Evolutionary conservation across 495 filamentous ascomycete genomes (phyloP).

Genomic region (Talaromyces liani): DNA sequence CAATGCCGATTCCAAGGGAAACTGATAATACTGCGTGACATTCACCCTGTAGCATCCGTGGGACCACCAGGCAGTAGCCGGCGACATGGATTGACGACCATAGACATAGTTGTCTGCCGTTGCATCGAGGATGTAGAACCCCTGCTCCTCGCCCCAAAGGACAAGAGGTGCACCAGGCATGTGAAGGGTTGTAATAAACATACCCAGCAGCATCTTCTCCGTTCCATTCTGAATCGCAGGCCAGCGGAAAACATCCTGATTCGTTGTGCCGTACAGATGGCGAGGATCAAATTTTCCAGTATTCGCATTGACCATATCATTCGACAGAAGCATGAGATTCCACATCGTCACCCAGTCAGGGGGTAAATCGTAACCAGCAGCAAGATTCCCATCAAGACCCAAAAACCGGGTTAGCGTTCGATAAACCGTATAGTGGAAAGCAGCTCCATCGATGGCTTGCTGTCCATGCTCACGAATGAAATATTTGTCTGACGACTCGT

Average conservation of each 20-base stretch:
- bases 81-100: constrained; percentile 60
- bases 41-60: constrained; percentile 60
- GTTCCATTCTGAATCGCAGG: constrained; percentile 57
- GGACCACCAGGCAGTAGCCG: constrained; percentile 58
- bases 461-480: constrained; percentile 52
- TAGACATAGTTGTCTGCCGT: constrained; percentile 65
- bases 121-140: constrained; percentile 59
- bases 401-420: constrained; percentile 59
- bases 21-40: constrained; percentile 49
- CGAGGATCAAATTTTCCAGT: constrained; percentile 62
- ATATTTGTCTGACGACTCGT: constrained; percentile 32
- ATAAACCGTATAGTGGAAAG: constrained; percentile 69
- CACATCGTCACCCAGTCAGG: constrained; percentile 56
- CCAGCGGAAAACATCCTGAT: constrained; percentile 74
- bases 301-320: constrained; percentile 60
- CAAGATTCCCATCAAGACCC: constrained; percentile 55
- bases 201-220: constrained; percentile 52
- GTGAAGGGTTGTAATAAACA: constrained; percentile 57
- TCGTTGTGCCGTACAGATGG: constrained; percentile 63
- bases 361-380: constrained; percentile 52
- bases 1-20: constrained; percentile 48
- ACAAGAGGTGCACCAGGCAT: constrained; percentile 61
- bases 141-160: constrained; percentile 67
- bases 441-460: constrained; percentile 55
- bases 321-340: constrained; percentile 53